Conservation (phyloP, 164 flowering plant species). For the Kingdonia uniflora region DNA sequence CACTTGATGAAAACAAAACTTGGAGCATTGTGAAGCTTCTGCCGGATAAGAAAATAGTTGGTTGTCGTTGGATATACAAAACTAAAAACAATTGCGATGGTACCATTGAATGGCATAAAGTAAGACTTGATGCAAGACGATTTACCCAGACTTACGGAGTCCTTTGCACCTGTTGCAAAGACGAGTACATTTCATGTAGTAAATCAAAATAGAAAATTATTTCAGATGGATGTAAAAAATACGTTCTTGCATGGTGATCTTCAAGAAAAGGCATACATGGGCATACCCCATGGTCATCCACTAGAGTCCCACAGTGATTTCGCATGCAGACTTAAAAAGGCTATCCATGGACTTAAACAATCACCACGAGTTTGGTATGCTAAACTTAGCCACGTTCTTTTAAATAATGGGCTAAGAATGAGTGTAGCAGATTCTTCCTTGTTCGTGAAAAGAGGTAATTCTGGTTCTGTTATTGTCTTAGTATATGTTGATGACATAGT, state of each 20-base stretch:
- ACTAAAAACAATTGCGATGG: neutral
- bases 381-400: neutral
- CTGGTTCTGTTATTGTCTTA: neutral
- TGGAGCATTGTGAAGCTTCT: neutral
- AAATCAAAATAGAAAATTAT: neutral
- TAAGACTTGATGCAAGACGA: neutral
- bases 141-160: neutral
- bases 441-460: neutral
- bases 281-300: neutral
- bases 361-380: conserved; percentile 4
- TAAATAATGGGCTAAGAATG: neutral
- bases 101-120: neutral
- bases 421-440: neutral
- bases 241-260: neutral
- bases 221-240: conserved; percentile 1
- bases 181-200: neutral
- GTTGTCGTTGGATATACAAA: neutral
- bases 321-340: neutral
- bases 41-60: neutral
- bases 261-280: neutral
- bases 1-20: neutral
- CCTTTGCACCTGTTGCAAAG: neutral
- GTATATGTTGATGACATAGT: conserved; percentile 2
- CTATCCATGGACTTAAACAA: conserved; percentile 1
- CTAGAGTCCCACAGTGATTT: neutral